Evolutionary conservation across 1,284 basidiomycete species (phyloP), one percentile per base, ranked within the genome.

Genomic region (Heterobasidion parviporum): DNA sequence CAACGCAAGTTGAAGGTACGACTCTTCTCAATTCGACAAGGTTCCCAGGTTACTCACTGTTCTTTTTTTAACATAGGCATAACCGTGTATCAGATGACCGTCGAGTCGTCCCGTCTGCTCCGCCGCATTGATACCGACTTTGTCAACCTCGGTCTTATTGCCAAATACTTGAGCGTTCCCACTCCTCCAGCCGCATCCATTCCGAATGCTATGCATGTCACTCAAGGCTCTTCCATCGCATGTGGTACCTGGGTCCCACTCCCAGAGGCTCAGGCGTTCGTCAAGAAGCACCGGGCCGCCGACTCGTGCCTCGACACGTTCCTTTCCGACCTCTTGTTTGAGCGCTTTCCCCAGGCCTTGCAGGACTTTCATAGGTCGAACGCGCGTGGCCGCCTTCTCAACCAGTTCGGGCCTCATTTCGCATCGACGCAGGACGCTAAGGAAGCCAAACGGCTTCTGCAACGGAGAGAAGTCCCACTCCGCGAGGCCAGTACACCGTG

Each of bases 101-200:
- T 87, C 8, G 81, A 77, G 47, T 67, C 75, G 12, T 72, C 72
- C 46, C 69, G 74, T 36, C 70, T 87, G 50, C 69, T 87, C 58
- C 81, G 85, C 61, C 79, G 86, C 56, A 80, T 87, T 54, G 85
- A 88, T 68, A 84, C 84, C 32, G 83, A 85, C 63, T 88, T 83
- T 61, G 85, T 88, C 61, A 86, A 88, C 65, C 72, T 87, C 48
- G 76, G 82, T 38, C 76, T 80, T 33, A 80, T 88, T 58, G 68
- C 79, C 16, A 72, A 74, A 53, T 69, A 70, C 58, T 68, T 78
- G 53, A 69, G 73, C 52, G 61, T 72, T 35, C 62, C 71, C 3
- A 65, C 65, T 46, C 73, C 75, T 8, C 64, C 72, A 4, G 57
- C 69, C 43, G 68, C 67, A 55, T 67, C 70, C 12, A 70, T 76